phyloP scores from a whole-genome alignment of 148 eudicot species.

The Rhododendron ovatum region DNA sequence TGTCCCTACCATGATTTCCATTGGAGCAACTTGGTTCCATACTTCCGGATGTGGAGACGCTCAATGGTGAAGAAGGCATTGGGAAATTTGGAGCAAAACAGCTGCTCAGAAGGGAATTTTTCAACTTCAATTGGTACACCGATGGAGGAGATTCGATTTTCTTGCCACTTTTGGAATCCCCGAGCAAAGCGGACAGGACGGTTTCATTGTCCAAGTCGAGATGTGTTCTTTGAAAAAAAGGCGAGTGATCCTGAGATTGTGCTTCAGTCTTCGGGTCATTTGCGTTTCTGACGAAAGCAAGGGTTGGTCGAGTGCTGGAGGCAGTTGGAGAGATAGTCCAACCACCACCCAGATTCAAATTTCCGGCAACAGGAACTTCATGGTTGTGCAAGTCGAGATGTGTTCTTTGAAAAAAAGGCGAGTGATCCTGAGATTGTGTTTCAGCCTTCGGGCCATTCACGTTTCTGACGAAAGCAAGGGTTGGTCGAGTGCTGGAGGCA shows the following conservation, averaged over 20 bases:
- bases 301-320: conserved; percentile 21
- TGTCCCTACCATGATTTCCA: conserved; percentile 21
- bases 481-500: conserved; percentile 22
- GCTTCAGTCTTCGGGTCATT: conserved; percentile 38
- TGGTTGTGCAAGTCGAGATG: no score
- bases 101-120: conserved; percentile 26
- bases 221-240: conserved; percentile 28
- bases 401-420: no score
- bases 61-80: conserved; percentile 26
- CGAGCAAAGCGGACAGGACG: conserved; percentile 26
- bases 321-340: conserved; percentile 25
- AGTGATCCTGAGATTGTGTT: no score
- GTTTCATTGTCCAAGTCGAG: conserved; percentile 23
- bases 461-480: conserved; percentile 23
- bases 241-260: conserved; percentile 32
- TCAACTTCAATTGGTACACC: conserved; percentile 36
- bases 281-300: conserved; percentile 23
- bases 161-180: conserved; percentile 23
- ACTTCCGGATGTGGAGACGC: conserved; percentile 20
- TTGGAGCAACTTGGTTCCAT: conserved; percentile 18
- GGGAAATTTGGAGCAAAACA: conserved; percentile 29
- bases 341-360: conserved; percentile 22
- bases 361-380: conserved; percentile 65
- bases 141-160: conserved; percentile 28
- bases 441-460: no score